These are phyloP conservation scores for Torulaspora gathmanii DNA, from an alignment of 805 yeast species.

Conservation along the genomic window DNA sequence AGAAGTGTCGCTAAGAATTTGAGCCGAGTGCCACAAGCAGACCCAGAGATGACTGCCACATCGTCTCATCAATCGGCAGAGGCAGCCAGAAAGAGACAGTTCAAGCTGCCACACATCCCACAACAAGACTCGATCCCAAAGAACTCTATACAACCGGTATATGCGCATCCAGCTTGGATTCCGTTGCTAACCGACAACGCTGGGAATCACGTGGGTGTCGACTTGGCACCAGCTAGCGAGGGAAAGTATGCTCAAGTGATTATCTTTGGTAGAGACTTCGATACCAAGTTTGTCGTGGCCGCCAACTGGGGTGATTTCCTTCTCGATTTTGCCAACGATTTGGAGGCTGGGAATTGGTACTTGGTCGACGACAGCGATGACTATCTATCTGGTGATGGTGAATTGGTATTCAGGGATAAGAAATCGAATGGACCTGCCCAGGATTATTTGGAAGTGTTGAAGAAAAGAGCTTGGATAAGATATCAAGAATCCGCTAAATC, in stretches of 20 bases:
- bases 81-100: conserved; percentile 30
- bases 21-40: conserved; percentile 26
- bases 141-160: conserved; percentile 62
- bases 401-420: conserved; percentile 63
- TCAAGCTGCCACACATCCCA: conserved; percentile 42
- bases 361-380: conserved; percentile 64
- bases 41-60: conserved; percentile 17
- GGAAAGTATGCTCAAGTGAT: conserved; percentile 91
- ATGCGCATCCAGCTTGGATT: conserved; percentile 90
- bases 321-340: conserved; percentile 75
- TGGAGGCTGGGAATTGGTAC: conserved; percentile 77
- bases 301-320: conserved; percentile 87
- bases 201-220: conserved; percentile 91
- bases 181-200: conserved; percentile 83
- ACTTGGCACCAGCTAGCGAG: conserved; percentile 71
- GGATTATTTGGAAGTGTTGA: conserved; percentile 40
- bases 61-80: conserved; percentile 28
- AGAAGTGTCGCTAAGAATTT: conserved; percentile 56
- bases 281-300: conserved; percentile 81
- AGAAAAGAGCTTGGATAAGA: conserved; percentile 32
- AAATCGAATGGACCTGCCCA: conserved; percentile 45
- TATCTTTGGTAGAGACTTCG: conserved; percentile 89
- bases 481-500: conserved; percentile 15
- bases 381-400: conserved; percentile 67
- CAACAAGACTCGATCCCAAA: conserved; percentile 72